Percentiles rank a stretch among this genome's conserved stretches.
Conservation (phyloP, 140 eudicot genomes). For the Anethum foeniculum region DNA sequence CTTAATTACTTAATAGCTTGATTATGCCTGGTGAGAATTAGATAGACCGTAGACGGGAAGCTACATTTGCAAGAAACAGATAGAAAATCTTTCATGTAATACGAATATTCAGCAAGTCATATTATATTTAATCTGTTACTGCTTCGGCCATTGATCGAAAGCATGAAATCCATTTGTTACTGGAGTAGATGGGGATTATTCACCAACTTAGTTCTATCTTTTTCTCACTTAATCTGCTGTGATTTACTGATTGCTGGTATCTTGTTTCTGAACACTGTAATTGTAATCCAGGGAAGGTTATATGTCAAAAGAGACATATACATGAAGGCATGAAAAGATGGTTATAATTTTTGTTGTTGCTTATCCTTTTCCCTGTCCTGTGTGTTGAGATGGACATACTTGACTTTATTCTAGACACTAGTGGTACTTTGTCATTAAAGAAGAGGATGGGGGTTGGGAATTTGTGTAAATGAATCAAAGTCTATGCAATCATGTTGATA, state of each 20-base stretch:
- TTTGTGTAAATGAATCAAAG: background rate
- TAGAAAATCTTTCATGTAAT: background rate
- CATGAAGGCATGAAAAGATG: background rate
- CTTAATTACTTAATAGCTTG: background rate
- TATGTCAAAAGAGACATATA: background rate
- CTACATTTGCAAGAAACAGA: background rate
- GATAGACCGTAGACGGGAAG: background rate
- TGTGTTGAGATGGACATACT: background rate
- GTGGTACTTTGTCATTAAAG: background rate
- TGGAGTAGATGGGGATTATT: background rate
- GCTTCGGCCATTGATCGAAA: background rate
- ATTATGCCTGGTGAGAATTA: background rate
- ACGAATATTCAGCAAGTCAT: background rate
- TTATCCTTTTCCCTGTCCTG: background rate
- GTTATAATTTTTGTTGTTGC: background rate
- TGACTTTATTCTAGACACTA: conserved; percentile 5
- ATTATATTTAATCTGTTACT: background rate
- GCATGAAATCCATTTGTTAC: background rate
- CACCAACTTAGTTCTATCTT: background rate
- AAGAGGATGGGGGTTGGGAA: conserved; percentile 12
- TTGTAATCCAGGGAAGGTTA: background rate
- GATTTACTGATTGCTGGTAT: background rate
- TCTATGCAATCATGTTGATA: background rate
- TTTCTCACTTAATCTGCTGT: background rate
- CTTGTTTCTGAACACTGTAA: background rate